These are phyloP conservation scores for Ophiostoma novo-ulmi DNA, from an alignment of 2,329 filamentous ascomycete genomes.

Conservation along the genomic window DNA sequence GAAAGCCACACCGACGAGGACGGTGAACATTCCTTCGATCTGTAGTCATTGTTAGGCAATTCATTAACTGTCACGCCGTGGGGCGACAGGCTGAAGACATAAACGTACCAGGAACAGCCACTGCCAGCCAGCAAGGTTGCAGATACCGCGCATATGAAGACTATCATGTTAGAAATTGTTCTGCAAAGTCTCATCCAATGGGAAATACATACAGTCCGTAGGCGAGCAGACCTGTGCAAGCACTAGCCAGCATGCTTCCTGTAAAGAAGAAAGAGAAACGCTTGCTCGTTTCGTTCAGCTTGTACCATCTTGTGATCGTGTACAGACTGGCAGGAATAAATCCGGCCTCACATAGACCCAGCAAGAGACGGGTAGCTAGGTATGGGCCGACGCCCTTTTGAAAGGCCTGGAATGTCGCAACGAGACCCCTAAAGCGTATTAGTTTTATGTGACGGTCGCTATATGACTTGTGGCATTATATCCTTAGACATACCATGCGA, in stretches of 20 bases:
- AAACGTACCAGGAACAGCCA: neutral
- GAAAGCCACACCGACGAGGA: neutral
- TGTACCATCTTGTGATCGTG: constrained; percentile 47
- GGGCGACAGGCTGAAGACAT: too few species aligned
- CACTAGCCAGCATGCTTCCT: constrained; percentile 36
- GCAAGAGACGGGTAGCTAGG: constrained; percentile 32
- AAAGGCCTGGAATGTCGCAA: neutral
- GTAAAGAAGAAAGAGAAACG: constrained; percentile 44
- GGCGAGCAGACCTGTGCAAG: constrained; percentile 33
- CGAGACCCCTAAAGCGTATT: neutral
- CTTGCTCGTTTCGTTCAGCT: constrained; percentile 42
- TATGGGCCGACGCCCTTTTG: neutral
- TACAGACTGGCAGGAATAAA: constrained; percentile 46
- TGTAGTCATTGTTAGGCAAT: neutral
- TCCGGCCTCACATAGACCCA: constrained; percentile 38
- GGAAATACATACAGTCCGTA: neutral
- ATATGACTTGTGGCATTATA: neutral
- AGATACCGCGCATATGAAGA: neutral
- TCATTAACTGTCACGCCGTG: neutral
- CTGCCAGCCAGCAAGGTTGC: neutral
- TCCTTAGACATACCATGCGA: neutral
- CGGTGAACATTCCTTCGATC: constrained; percentile 5
- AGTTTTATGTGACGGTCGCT: neutral
- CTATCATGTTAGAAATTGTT: neutral
- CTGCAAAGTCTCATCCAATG: too few species aligned